Conservation (phyloP, 78 protist species). For the Trichosphaerium sp. region DNA sequence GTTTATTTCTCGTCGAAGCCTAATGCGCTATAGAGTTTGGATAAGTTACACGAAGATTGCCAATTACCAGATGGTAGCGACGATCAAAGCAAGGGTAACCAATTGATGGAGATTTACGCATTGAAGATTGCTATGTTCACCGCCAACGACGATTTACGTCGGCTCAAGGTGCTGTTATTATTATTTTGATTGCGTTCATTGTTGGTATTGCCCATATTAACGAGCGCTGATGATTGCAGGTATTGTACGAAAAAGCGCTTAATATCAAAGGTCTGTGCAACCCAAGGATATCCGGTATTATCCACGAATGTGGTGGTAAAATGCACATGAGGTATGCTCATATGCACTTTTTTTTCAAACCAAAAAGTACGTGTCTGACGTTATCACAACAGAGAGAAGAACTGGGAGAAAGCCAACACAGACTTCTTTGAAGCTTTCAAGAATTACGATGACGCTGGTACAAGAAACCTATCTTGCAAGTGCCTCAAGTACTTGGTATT, state of each 20-base stretch:
- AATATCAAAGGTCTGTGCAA: slow-evolving; percentile 76
- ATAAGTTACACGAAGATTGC: slow-evolving; percentile 40
- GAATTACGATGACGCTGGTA: slow-evolving; percentile 79
- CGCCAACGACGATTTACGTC: slow-evolving; percentile 63
- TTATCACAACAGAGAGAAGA: too few relatives aligned
- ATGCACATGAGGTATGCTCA: slow-evolving; percentile 92
- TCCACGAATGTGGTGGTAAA: slow-evolving; percentile 92
- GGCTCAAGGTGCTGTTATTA: slow-evolving; percentile 53
- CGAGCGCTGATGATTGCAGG: neutral
- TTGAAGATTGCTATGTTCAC: slow-evolving; percentile 92
- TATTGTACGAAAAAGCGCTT: slow-evolving; percentile 35
- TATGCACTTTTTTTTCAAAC: too few relatives aligned
- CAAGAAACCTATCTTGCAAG: slow-evolving; percentile 2
- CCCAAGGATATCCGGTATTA: slow-evolving; percentile 91
- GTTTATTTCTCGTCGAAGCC: too few relatives aligned
- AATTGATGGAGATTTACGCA: slow-evolving; percentile 86
- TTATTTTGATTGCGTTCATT: neutral
- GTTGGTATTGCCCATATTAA: neutral
- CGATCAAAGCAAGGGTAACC: slow-evolving; percentile 67
- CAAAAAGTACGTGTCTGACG: too few relatives aligned
- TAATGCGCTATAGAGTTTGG: slow-evolving; percentile 26
- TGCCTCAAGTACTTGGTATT: slow-evolving; percentile 88
- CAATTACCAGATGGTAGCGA: slow-evolving; percentile 35
- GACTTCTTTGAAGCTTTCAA: slow-evolving; percentile 97
- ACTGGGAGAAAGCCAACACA: slow-evolving; percentile 72